These are phyloP conservation scores for Blastobotrys indianensis DNA, from an alignment of 1,139 yeast genomes.

Conservation along the genomic window DNA sequence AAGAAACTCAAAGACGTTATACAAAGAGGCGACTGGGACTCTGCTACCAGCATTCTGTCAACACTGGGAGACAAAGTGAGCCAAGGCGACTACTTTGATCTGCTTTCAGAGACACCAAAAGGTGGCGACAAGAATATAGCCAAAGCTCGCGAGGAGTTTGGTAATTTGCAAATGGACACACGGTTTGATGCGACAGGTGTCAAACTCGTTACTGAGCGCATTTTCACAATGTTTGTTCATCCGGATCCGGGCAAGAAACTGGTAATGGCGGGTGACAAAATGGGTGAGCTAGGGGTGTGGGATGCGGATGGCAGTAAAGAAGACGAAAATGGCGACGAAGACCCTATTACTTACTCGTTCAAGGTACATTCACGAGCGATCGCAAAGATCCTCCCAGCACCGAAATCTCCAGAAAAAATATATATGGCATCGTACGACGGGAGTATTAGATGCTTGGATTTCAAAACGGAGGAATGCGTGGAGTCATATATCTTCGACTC, in stretches of 20 bases:
- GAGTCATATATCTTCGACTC: slow-evolving; percentile 41
- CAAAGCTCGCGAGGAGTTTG: slow-evolving; percentile 45
- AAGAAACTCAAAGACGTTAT: slow-evolving; percentile 29
- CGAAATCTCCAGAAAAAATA: slow-evolving; percentile 47
- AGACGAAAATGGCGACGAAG: slow-evolving; percentile 38
- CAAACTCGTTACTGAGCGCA: slow-evolving; percentile 65
- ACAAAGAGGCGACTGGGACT: slow-evolving; percentile 34
- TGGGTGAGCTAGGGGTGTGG: slow-evolving; percentile 88
- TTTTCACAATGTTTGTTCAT: slow-evolving; percentile 69
- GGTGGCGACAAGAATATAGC: slow-evolving; percentile 12
- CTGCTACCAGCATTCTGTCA: slow-evolving; percentile 27
- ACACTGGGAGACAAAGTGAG: slow-evolving; percentile 50
- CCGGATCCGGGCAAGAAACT: slow-evolving; percentile 60
- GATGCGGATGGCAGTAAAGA: slow-evolving; percentile 46
- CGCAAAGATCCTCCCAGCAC: slow-evolving; percentile 54
- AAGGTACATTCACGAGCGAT: slow-evolving; percentile 74
- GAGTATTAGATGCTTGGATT: slow-evolving; percentile 65
- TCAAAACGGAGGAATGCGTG: slow-evolving; percentile 49
- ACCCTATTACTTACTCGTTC: slow-evolving; percentile 57
- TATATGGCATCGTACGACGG: slow-evolving; percentile 84
- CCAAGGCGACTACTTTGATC: slow-evolving; percentile 73
- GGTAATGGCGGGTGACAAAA: slow-evolving; percentile 79
- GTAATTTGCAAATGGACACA: slow-evolving; percentile 45
- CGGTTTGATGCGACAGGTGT: slow-evolving; percentile 64
- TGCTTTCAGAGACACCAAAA: slow-evolving; percentile 33